Percentiles rank a stretch among this genome's conserved stretches.
phyloP scores from a whole-genome alignment of 768 basidiomycete species.

The Psilocybe tampanensis region DNA sequence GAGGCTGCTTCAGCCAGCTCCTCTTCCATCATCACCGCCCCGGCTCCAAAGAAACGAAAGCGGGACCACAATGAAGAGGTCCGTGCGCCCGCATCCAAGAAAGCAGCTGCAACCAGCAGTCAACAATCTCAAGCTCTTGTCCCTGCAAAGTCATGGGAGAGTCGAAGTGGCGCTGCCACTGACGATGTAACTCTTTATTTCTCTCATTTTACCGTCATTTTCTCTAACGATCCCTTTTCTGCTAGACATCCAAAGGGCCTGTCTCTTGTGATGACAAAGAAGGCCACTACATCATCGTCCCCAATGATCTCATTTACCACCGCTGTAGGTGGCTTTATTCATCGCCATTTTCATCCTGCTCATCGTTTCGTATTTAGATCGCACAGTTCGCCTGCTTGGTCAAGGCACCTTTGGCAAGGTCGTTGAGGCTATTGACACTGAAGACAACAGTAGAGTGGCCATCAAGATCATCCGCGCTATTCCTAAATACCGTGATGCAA shows the following conservation, averaged over 20 bases:
- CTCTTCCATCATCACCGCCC: slow-evolving; percentile 64
- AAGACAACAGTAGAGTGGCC: slow-evolving; percentile 78
- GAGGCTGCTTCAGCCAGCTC: slow-evolving; percentile 75
- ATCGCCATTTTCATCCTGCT: slow-evolving; percentile 15
- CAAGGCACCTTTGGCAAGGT: slow-evolving; percentile 99
- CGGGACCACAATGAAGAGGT: slow-evolving; percentile 75
- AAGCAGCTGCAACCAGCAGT: slow-evolving; percentile 45
- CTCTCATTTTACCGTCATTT: slow-evolving; percentile 19
- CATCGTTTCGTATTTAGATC: slow-evolving; percentile 57
- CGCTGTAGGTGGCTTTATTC: slow-evolving; percentile 62
- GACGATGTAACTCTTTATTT: slow-evolving; percentile 61
- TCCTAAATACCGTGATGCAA: slow-evolving; percentile 98
- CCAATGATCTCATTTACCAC: slow-evolving; percentile 84
- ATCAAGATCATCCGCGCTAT: slow-evolving; percentile 99
- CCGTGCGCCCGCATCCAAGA: slow-evolving; percentile 69
- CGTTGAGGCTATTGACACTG: slow-evolving; percentile 86
- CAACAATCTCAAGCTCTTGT: slow-evolving; percentile 52
- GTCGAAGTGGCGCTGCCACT: slow-evolving; percentile 61
- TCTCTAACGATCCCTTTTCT: slow-evolving; percentile 26
- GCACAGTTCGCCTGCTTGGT: slow-evolving; percentile 86
- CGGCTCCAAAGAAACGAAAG: slow-evolving; percentile 83
- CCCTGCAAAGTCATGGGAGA: slow-evolving; percentile 67
- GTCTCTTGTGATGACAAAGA: slow-evolving; percentile 95
- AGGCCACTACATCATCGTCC: slow-evolving; percentile 95
- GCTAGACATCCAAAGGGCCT: slow-evolving; percentile 64